Evolutionary conservation across 2,329 filamentous ascomycete species (phyloP).

Genomic region (Fusarium algeriense): DNA sequence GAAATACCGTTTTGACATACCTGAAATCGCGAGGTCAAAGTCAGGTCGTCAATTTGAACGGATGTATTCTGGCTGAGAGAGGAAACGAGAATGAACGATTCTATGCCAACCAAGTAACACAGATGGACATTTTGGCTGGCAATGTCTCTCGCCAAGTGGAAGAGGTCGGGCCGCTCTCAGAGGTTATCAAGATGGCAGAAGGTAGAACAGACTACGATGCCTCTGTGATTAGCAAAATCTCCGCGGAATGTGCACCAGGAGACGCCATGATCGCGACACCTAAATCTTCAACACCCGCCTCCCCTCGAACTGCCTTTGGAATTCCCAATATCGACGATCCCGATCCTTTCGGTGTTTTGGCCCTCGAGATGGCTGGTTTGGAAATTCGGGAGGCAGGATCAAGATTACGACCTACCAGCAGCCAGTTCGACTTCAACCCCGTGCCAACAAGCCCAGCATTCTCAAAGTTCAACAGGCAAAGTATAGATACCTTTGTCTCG

Average conservation of each 20-base stretch:
- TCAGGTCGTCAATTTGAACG: constrained; percentile 67
- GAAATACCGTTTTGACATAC: constrained; percentile 68
- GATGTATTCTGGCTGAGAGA: constrained; percentile 68
- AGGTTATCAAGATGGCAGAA: constrained; percentile 90
- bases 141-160: constrained; percentile 67
- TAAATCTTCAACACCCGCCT: constrained; percentile 50
- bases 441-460: constrained; percentile 80
- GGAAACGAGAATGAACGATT: constrained; percentile 71
- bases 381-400: constrained; percentile 92
- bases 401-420: constrained; percentile 75
- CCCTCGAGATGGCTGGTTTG: constrained; percentile 89
- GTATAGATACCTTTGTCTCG: constrained; percentile 72
- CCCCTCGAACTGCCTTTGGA: constrained; percentile 72
- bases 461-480: constrained; percentile 71
- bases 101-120: constrained; percentile 63
- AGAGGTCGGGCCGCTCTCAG: constrained; percentile 72
- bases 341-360: constrained; percentile 91
- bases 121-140: constrained; percentile 69
- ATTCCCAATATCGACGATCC: constrained; percentile 84
- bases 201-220: constrained; percentile 82
- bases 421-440: constrained; percentile 85
- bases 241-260: constrained; percentile 77
- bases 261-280: constrained; percentile 72
- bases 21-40: constrained; percentile 69
- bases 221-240: constrained; percentile 71